A percentile compares a stretch with the other conserved stretches of the same genome.
These are phyloP conservation scores for Chlamydomonas sphaeroides DNA, from an alignment of 139 green algal genomes.

Conservation along the genomic window DNA sequence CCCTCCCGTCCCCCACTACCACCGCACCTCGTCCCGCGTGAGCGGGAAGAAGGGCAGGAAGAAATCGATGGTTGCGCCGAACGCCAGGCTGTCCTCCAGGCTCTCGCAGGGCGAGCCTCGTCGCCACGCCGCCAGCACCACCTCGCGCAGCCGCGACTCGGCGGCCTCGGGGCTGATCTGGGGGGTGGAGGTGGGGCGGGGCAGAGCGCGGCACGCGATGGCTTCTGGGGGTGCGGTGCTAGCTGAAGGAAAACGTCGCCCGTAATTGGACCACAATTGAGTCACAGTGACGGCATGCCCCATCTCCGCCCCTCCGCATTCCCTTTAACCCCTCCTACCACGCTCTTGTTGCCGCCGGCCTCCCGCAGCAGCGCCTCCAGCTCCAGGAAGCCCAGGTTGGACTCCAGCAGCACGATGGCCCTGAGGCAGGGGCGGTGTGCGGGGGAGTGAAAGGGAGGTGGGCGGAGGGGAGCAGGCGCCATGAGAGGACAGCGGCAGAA, in stretches of 20 bases:
- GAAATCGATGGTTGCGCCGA: slow-evolving; percentile 14
- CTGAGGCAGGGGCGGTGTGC: slow-evolving; percentile 22
- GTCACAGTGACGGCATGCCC: too few relatives aligned
- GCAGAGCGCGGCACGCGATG: neutral
- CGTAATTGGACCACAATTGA: too few relatives aligned
- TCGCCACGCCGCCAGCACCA: slow-evolving; percentile 22
- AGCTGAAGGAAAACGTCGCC: neutral
- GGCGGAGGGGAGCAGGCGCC: too few relatives aligned
- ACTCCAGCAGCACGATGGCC: slow-evolving; percentile 89
- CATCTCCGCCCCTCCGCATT: too few relatives aligned
- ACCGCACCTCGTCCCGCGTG: slow-evolving; percentile 15
- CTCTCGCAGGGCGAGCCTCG: neutral
- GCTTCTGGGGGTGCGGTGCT: neutral
- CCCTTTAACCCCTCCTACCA: slow-evolving; percentile 53
- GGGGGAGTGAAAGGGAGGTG: neutral
- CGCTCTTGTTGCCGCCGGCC: slow-evolving; percentile 48
- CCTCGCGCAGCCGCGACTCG: slow-evolving; percentile 19
- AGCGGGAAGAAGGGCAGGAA: slow-evolving; percentile 44
- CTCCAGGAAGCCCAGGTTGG: slow-evolving; percentile 85
- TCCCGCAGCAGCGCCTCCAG: slow-evolving; percentile 72
- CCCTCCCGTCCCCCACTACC: too few relatives aligned
- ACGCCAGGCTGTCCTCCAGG: slow-evolving; percentile 16
- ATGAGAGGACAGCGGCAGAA: too few relatives aligned
- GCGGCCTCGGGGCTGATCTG: slow-evolving; percentile 37
- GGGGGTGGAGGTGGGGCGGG: too few relatives aligned